phyloP scores from a whole-genome alignment of 768 basidiomycete genomes.

The Mycena polygramma region DNA sequence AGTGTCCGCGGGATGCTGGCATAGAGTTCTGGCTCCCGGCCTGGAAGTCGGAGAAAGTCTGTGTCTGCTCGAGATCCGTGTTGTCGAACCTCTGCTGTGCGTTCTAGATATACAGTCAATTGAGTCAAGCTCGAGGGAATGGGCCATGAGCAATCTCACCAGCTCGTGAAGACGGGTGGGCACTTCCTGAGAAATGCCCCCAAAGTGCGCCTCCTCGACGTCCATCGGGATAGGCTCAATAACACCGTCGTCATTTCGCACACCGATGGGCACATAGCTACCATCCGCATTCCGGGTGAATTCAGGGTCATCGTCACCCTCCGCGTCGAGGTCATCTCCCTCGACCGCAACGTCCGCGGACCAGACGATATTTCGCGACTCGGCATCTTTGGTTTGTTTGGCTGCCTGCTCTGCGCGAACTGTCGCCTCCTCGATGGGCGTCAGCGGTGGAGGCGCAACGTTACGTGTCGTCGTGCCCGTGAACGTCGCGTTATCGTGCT shows the following conservation, averaged over 20 bases:
- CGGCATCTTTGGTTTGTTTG: conserved; percentile 73
- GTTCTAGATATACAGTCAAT: conserved; percentile 26
- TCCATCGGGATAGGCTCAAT: conserved; percentile 58
- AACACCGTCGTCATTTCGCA: conserved; percentile 67
- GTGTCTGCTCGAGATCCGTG: conserved; percentile 63
- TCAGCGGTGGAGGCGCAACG: conserved; percentile 53
- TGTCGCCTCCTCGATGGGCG: conserved; percentile 70
- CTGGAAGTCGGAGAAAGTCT: conserved; percentile 51
- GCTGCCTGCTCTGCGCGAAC: conserved; percentile 67
- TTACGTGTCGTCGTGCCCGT: conserved; percentile 58
- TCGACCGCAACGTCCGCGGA: conserved; percentile 66
- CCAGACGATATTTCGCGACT: conserved; percentile 76
- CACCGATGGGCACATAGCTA: conserved; percentile 63
- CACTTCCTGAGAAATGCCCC: conserved; percentile 63
- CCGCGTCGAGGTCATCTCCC: conserved; percentile 65
- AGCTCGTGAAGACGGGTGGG: conserved; percentile 70
- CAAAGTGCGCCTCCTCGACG: conserved; percentile 61
- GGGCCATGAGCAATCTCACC: conserved; percentile 49
- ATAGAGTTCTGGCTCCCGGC: conserved; percentile 40
- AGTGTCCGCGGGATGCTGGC: conserved; percentile 35
- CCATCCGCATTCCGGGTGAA: conserved; percentile 54
- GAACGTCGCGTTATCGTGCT: conserved; percentile 70
- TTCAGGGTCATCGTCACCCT: conserved; percentile 71
- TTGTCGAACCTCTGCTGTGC: conserved; percentile 35
- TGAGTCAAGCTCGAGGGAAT: neutral